These are phyloP conservation scores for Neurospora sp. DNA, from an alignment of 2,329 filamentous ascomycete genomes.

Conservation along the genomic window DNA sequence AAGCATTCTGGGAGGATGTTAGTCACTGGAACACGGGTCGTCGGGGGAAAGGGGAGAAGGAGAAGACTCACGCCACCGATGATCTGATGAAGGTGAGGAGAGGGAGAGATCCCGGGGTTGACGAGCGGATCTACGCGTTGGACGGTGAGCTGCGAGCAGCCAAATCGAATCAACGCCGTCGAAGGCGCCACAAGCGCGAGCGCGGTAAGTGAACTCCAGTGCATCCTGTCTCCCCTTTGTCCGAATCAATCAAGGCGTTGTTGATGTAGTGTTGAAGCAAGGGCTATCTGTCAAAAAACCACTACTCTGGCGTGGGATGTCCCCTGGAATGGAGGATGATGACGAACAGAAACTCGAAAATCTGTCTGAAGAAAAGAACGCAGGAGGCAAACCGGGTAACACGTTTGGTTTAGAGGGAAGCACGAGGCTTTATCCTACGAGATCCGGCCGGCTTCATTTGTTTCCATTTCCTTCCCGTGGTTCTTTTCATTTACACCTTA, in stretches of 20 bases:
- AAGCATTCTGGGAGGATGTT: constrained; percentile 20
- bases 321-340: not conserved
- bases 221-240: constrained; percentile 9
- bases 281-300: not conserved
- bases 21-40: not conserved
- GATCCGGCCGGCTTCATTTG: not conserved
- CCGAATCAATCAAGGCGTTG: not conserved
- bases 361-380: not conserved
- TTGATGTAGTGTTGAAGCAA: not conserved
- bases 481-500: not conserved
- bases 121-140: constrained; percentile 15
- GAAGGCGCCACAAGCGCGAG: constrained; percentile 13
- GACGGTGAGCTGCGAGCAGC: constrained; percentile 17
- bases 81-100: constrained; percentile 18
- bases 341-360: not conserved
- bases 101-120: constrained; percentile 14
- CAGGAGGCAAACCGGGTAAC: not conserved
- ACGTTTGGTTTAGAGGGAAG: not conserved
- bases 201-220: constrained; percentile 10
- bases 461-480: not conserved
- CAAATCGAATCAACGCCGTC: constrained; percentile 14
- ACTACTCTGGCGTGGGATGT: not conserved
- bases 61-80: constrained; percentile 14
- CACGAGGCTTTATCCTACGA: not conserved
- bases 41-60: not conserved